Evolutionary conservation across 164 flowering plant genomes (phyloP), one percentile per base, ranked within the genome.

Genomic region (Kalanchoe fedtschenkoi): DNA sequence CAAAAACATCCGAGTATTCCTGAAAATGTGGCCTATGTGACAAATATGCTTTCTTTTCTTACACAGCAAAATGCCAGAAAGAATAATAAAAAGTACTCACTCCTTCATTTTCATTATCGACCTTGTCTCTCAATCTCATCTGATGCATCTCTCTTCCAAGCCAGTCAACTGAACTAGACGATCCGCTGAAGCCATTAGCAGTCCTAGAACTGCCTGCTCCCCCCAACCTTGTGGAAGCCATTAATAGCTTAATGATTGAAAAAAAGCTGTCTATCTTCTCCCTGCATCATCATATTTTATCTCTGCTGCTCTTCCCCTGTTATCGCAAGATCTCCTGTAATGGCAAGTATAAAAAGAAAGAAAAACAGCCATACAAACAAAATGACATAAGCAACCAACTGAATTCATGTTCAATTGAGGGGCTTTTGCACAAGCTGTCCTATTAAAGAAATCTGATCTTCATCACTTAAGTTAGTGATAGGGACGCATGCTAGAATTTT

Each of bases 151-250:
- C 97, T 71, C 88, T 79, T 33, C 88, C 88, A 56, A 92, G 78
- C 88, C 96, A 84, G 60, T 89, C 96, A 71, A 88, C 89, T 44
- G 96, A 87, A 76, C 91, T 86, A 34, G 96, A 86, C 7, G 98
- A 80, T 34, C 78, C 81, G 64, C 76, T 83, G 70, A 75, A 81
- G 70, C 84, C 83, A 71, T 77, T 81, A 57, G 65, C 77, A 66
- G 83, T 61, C 75, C 86, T 82, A 6, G 96, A 92, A 76, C 96
- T 88, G 63, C 96, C 90, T 26, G 75, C 88, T 71, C 86, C 89
- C 22, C 96, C 88, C 43, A 81, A 65, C 73, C 91, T 74, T 51
- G 86, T 76, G 67, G 95, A 86, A 8, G 88, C 93, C 97, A 90
- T 87, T n/a, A n/a, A 41, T 15, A 22, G 55, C 57, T 26, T 34